These are phyloP conservation scores for Boletus sp. DNA, from an alignment of 1,284 basidiomycete species.

Conservation along the genomic window DNA sequence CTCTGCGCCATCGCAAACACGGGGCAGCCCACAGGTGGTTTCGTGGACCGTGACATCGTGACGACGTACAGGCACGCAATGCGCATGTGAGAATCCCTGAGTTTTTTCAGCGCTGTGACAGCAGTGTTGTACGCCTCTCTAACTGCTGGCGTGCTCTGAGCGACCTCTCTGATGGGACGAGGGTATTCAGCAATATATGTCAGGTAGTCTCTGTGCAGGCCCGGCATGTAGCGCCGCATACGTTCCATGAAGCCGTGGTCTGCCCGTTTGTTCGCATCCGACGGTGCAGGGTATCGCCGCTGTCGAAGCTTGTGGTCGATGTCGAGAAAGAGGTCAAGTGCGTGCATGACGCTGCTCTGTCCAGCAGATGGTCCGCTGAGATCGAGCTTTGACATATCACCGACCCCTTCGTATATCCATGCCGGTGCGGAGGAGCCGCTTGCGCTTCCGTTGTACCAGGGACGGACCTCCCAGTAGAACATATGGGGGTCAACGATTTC, in stretches of 20 bases:
- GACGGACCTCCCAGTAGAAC: constrained; percentile 91
- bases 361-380: constrained; percentile 91
- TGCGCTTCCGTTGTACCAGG: constrained; percentile 89
- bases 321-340: constrained; percentile 77
- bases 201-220: constrained; percentile 71
- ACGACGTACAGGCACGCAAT: constrained; percentile 87
- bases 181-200: constrained; percentile 47
- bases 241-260: constrained; percentile 77
- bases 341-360: constrained; percentile 89
- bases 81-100: constrained; percentile 87
- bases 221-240: constrained; percentile 81
- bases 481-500: constrained; percentile 79
- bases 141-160: constrained; percentile 52
- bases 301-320: constrained; percentile 80
- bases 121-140: constrained; percentile 78
- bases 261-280: constrained; percentile 59
- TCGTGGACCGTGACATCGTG: constrained; percentile 61
- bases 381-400: constrained; percentile 54
- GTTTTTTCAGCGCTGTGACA: constrained; percentile 73
- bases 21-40: constrained; percentile 48
- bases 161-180: constrained; percentile 58
- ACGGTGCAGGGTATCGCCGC: constrained; percentile 68
- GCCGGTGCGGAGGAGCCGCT: constrained; percentile 51
- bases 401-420: constrained; percentile 87
- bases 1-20: constrained; percentile 54